These are phyloP conservation scores for Colletotrichum paranaense DNA, from an alignment of 2,329 filamentous ascomycete species.

Conservation along the genomic window DNA sequence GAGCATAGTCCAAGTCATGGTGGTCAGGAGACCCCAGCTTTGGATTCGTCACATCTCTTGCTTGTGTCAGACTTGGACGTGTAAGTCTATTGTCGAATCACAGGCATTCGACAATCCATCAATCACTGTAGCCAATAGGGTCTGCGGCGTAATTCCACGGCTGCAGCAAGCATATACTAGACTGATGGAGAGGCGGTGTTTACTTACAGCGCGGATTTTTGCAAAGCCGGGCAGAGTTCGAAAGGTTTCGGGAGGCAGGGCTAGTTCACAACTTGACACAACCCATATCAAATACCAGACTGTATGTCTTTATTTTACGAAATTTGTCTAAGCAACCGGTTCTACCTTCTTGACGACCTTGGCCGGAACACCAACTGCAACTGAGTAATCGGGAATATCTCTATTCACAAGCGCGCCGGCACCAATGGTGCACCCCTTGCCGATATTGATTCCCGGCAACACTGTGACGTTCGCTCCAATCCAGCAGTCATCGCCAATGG, in stretches of 20 bases:
- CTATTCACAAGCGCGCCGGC: slow-evolving; percentile 53
- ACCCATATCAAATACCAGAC: too few relatives aligned
- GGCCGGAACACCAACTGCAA: slow-evolving; percentile 51
- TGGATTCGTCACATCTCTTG: too few relatives aligned
- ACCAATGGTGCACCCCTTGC: slow-evolving; percentile 52
- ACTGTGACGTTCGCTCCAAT: slow-evolving; percentile 59
- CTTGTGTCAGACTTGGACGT: too few relatives aligned
- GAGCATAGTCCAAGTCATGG: too few relatives aligned
- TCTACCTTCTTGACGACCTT: slow-evolving; percentile 42
- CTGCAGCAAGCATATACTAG: neutral
- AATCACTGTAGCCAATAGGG: neutral
- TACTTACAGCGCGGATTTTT: neutral
- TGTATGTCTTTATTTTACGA: neutral
- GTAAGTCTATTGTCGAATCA: neutral
- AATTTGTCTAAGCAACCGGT: neutral
- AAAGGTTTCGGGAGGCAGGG: neutral
- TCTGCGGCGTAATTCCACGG: neutral
- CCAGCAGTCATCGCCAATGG: slow-evolving; percentile 60
- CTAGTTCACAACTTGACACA: neutral
- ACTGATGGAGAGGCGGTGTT: neutral
- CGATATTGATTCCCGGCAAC: slow-evolving; percentile 53
- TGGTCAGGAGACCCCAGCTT: too few relatives aligned
- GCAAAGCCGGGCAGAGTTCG: neutral
- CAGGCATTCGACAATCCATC: neutral
- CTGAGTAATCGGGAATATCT: slow-evolving; percentile 48